Percentiles rank a stretch among this genome's conserved stretches.
phyloP scores from a whole-genome alignment of 257 asterid genomes.

The Penstemon davidsonii region DNA sequence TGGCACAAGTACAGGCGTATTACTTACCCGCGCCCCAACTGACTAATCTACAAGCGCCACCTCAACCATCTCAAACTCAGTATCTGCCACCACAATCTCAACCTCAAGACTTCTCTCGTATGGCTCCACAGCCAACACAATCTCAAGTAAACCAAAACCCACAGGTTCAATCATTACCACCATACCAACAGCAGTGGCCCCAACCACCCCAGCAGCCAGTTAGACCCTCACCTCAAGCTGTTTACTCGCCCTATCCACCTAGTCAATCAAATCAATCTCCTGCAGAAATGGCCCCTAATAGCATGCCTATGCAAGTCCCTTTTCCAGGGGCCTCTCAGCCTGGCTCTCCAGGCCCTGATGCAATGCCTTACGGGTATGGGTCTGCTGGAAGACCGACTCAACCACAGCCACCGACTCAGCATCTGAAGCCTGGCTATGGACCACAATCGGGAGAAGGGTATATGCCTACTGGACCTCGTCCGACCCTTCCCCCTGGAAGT shows the following conservation, averaged over 20 bases:
- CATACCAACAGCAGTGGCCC: slow-evolving; percentile 80
- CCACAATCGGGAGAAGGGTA: slow-evolving; percentile 68
- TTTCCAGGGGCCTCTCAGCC: slow-evolving; percentile 55
- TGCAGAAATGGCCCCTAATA: slow-evolving; percentile 61
- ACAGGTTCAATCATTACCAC: slow-evolving; percentile 53
- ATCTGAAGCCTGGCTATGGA: slow-evolving; percentile 52
- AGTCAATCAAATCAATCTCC: slow-evolving; percentile 61
- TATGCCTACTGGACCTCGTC: slow-evolving; percentile 59
- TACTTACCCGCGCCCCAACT: slow-evolving; percentile 59
- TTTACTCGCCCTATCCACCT: slow-evolving; percentile 57
- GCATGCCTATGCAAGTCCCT: slow-evolving; percentile 68
- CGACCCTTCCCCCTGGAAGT: slow-evolving; percentile 62
- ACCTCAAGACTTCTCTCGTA: slow-evolving; percentile 60
- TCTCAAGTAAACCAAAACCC: slow-evolving; percentile 61
- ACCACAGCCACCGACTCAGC: slow-evolving; percentile 57
- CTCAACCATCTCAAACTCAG: slow-evolving; percentile 60
- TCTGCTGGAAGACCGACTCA: slow-evolving; percentile 61
- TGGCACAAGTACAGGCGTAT: slow-evolving; percentile 56
- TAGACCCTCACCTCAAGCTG: slow-evolving; percentile 62
- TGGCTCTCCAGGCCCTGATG: slow-evolving; percentile 51
- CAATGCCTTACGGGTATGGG: slow-evolving; percentile 60
- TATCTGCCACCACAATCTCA: slow-evolving; percentile 55
- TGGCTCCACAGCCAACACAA: slow-evolving; percentile 54
- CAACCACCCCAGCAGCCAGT: slow-evolving; percentile 47
- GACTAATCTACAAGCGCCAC: slow-evolving; percentile 36